These are phyloP conservation scores for Rhodotorula paludigena DNA, from an alignment of 768 basidiomycete genomes.

Conservation along the genomic window DNA sequence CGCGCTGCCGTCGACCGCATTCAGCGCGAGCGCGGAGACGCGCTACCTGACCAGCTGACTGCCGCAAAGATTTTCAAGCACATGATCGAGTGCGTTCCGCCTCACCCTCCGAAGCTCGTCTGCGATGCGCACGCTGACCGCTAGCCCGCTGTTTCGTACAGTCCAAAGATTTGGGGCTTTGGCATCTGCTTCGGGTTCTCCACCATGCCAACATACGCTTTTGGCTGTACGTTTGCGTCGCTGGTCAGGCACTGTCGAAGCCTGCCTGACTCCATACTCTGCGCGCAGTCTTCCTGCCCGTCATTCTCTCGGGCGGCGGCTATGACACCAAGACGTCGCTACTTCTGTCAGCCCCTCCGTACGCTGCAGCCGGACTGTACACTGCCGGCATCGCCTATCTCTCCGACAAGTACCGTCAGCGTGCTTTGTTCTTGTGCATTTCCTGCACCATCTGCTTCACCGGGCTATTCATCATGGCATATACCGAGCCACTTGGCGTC, in stretches of 20 bases:
- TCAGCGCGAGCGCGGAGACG: conserved; percentile 45
- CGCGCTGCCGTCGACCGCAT: conserved; percentile 40
- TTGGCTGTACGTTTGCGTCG: no score
- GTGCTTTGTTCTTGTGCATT: conserved; percentile 41
- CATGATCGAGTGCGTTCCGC: conserved; percentile 18
- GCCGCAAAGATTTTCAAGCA: conserved; percentile 26
- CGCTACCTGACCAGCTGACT: conserved; percentile 42
- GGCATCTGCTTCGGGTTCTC: conserved; percentile 41
- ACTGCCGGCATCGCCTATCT: conserved; percentile 20
- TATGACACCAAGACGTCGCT: conserved; percentile 43
- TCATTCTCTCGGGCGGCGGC: conserved; percentile 45
- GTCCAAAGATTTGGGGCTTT: conserved; percentile 44
- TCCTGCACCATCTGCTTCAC: conserved; percentile 38
- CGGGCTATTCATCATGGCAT: conserved; percentile 40
- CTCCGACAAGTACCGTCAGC: conserved; percentile 35
- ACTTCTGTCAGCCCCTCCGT: conserved; percentile 45
- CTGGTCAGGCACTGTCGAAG: no score
- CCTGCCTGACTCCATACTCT: no score
- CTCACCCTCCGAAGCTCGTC: neutral
- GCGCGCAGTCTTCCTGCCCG: conserved; percentile 44
- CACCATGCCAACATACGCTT: conserved; percentile 35
- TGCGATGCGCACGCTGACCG: neutral
- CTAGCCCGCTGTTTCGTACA: no score
- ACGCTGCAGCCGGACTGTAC: conserved; percentile 43
- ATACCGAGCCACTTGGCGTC: conserved; percentile 7